Evolutionary conservation across 768 basidiomycete genomes (phyloP), one percentile per base, ranked within the genome.

Genomic region (Tulasnella sp.): DNA sequence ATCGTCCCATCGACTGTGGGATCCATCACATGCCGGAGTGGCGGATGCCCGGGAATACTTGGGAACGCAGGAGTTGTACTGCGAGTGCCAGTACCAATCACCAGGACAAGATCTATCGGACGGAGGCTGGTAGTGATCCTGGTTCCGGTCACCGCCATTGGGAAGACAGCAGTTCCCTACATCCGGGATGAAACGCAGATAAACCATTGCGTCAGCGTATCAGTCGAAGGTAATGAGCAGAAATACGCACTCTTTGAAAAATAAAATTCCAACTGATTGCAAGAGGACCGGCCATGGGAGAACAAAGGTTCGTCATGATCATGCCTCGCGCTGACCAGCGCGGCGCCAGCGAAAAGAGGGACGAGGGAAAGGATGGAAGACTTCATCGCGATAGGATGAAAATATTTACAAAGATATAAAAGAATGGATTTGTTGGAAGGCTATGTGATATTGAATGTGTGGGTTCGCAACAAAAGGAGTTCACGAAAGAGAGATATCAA

Each of bases 1-100:
- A 71, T 56, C 69, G 60, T 51, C 49, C 47, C 53, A 34, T 27
- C 34, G 44, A 43, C 3, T 38, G 43, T n/a, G 9, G 3, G 24
- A 26, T 49, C 61, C 58, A 42, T 30, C 51, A 2, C 56, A 56
- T 15, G 50, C 19, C n/a, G 47, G 19, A 48, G 48, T 58, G 23
- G 61, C 15, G 3, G n/a, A n/a, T n/a, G 32, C 23, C n/a, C 19
- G 55, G 2, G 38, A 23, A 43, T 49, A 43, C 13, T 58, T 58
- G 2, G 61, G 61, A 5, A 49, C 50, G 49, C 61, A 62, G 38
- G 29, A 62, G 27, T 21, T 41, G 15, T 26, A 43, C 13, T 27
- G 15, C 7, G 21, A 10, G 41, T 56, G 23, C 56, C 56, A 62
- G 51, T 62, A 62, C 48, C 51, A 58, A 29, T 38, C 29, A 26